Evolutionary conservation across 768 basidiomycete species (phyloP).

Genomic region (Rossbeevera mucosa): DNA sequence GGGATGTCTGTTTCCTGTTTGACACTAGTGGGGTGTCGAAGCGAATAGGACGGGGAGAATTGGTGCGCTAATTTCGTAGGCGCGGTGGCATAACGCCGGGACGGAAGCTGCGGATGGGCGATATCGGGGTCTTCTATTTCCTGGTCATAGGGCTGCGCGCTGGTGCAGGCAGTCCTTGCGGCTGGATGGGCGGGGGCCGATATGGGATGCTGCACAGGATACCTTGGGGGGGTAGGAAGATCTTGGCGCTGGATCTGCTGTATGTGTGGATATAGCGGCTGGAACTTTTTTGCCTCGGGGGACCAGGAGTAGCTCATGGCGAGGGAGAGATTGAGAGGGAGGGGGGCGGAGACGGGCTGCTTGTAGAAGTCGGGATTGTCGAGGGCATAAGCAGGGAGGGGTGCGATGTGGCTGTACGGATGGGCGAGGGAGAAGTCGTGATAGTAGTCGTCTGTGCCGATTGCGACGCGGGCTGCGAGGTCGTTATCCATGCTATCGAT

Average conservation of each 20-base stretch:
- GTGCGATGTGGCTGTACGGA: constrained; percentile 22
- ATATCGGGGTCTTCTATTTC: constrained; percentile 27
- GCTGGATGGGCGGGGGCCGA: constrained; percentile 8
- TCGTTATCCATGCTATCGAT: constrained; percentile 34
- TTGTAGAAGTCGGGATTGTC: constrained; percentile 29
- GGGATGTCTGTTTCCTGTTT: constrained; percentile 29
- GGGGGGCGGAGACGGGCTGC: constrained; percentile 30
- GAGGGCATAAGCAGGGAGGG: constrained; percentile 20
- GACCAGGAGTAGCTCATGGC: constrained; percentile 33
- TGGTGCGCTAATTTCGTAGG: constrained; percentile 18
- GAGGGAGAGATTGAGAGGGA: constrained; percentile 30
- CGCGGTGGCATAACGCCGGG: constrained; percentile 22
- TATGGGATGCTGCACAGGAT: constrained; percentile 13
- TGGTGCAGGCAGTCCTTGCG: constrained; percentile 12
- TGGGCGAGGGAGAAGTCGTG: constrained; percentile 23
- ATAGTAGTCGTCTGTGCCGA: constrained; percentile 27
- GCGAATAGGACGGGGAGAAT: constrained; percentile 21
- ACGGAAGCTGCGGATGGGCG: constrained; percentile 19
- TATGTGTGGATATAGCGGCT: constrained; percentile 33
- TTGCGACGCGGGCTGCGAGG: constrained; percentile 21
- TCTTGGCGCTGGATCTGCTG: constrained; percentile 27
- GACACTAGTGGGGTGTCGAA: constrained; percentile 19
- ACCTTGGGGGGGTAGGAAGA: constrained; percentile 21
- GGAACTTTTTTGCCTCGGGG: constrained; percentile 32
- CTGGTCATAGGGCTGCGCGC: constrained; percentile 20